phyloP scores from a whole-genome alignment of 805 yeast species.

The Pichia californica region DNA sequence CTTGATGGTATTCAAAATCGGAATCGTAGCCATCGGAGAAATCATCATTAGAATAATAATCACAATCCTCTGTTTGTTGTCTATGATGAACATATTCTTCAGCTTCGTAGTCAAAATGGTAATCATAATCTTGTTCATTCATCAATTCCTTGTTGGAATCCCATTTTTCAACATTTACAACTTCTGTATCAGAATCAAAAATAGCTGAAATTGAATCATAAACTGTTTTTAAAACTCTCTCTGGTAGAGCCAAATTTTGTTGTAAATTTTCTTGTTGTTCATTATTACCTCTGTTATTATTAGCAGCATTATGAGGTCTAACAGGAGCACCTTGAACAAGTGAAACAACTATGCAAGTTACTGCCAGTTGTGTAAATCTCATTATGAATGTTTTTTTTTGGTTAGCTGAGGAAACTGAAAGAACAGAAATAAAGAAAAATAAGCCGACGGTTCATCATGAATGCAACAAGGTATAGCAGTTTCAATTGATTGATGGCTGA shows the following conservation, averaged over 20 bases:
- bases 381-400: too few species aligned
- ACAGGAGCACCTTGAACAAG: conserved; percentile 1
- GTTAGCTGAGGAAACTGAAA: too few species aligned
- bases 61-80: neutral
- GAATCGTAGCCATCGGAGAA: neutral
- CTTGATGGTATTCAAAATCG: neutral
- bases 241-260: neutral
- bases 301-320: too few species aligned
- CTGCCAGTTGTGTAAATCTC: conserved; percentile 26
- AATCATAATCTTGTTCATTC: neutral
- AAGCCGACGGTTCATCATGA: too few species aligned
- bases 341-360: neutral
- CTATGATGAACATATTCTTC: neutral
- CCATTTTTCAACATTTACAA: neutral
- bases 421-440: too few species aligned
- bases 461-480: too few species aligned
- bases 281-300: too few species aligned
- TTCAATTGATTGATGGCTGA: too few species aligned
- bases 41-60: neutral
- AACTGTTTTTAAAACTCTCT: neutral
- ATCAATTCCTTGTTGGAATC: neutral
- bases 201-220: neutral
- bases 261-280: too few species aligned
- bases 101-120: neutral
- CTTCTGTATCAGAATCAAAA: neutral